Evolutionary conservation across 768 basidiomycete species (phyloP).

Genomic region (Termitomyces sp.): DNA sequence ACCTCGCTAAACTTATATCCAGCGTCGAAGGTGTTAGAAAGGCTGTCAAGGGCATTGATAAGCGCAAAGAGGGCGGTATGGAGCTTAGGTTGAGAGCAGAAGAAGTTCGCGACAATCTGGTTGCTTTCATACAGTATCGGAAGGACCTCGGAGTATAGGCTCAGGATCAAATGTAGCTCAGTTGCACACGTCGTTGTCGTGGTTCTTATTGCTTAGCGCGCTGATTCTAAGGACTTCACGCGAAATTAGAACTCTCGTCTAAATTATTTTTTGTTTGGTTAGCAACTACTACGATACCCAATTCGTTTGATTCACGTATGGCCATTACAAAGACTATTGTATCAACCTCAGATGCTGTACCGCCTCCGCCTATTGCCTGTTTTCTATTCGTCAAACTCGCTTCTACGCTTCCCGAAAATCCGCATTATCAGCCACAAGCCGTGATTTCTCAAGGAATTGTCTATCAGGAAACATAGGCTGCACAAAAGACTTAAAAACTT

Average conservation of each 20-base stretch:
- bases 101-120: constrained; percentile 70
- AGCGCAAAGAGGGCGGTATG: constrained; percentile 58
- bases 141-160: constrained; percentile 42
- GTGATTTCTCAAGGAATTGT: constrained; percentile 30
- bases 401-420: not conserved
- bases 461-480: constrained; percentile 36
- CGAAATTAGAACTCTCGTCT: not conserved
- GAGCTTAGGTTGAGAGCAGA: constrained; percentile 68
- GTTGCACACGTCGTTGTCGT: not conserved
- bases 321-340: constrained; percentile 19
- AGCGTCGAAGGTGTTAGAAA: constrained; percentile 60
- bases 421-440: constrained; percentile 27
- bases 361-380: constrained; percentile 30
- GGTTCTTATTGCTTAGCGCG: not conserved
- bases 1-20: constrained; percentile 48
- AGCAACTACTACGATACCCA: not conserved
- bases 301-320: not conserved
- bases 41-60: constrained; percentile 60
- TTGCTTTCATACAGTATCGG: constrained; percentile 74
- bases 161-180: not conserved
- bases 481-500: constrained; percentile 8
- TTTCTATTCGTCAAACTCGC: constrained; percentile 25
- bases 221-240: not conserved
- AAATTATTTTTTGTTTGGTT: not conserved
- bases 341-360: constrained; percentile 25